Evolutionary conservation across 179 eudicot genomes (phyloP).

Genomic region (Heliamphora pulchella): DNA sequence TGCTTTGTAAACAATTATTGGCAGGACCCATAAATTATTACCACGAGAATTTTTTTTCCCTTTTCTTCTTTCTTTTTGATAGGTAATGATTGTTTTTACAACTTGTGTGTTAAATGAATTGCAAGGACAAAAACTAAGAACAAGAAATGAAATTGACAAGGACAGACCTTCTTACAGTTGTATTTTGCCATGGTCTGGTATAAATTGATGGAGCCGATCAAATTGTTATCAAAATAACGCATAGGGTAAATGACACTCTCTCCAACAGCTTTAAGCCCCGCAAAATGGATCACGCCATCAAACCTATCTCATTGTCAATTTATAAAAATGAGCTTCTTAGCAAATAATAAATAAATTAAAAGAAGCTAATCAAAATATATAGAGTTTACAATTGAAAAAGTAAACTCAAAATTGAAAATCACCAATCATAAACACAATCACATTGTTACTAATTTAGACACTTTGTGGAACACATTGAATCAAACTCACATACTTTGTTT

Average conservation of each 20-base stretch:
- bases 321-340: not conserved
- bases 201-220: slow-evolving; percentile 76
- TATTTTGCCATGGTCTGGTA: slow-evolving; percentile 71
- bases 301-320: slow-evolving; percentile 33
- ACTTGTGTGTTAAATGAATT: no score
- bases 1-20: no score
- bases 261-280: slow-evolving; percentile 87
- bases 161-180: slow-evolving; percentile 73
- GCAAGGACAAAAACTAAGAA: not conserved
- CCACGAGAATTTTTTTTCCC: no score
- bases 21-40: no score
- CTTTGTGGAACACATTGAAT: not conserved
- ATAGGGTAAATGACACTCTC: slow-evolving; percentile 74
- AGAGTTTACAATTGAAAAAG: not conserved
- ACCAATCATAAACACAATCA: no score
- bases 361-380: not conserved
- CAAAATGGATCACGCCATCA: slow-evolving; percentile 92
- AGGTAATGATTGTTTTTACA: no score
- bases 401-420: not conserved
- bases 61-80: no score
- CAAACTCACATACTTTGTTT: slow-evolving; percentile 38
- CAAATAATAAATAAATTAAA: not conserved
- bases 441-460: no score
- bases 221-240: slow-evolving; percentile 73
- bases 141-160: slow-evolving; percentile 3